Percentiles rank a stretch among this genome's conserved stretches.
These are phyloP conservation scores for Betula pendula DNA, from an alignment of 306 rosid genomes.

Conservation along the genomic window DNA sequence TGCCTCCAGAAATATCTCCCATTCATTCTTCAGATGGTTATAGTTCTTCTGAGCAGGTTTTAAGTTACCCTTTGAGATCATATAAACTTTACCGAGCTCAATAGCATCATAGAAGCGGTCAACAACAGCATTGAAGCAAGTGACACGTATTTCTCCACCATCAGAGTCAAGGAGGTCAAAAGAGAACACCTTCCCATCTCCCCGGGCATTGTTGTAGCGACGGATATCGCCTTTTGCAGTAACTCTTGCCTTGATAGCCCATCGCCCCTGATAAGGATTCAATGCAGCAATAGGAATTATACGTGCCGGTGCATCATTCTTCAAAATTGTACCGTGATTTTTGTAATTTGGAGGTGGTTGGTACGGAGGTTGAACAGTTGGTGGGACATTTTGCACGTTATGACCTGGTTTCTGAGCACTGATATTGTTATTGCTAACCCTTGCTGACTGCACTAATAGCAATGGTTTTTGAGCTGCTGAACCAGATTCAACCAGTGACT, in stretches of 20 bases:
- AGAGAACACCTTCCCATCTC: conserved; percentile 97
- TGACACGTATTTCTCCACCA: conserved; percentile 92
- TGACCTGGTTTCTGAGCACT: conserved; percentile 36
- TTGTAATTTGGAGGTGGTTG: conserved; percentile 82
- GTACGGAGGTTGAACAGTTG: conserved; percentile 82
- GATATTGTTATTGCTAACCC: conserved; percentile 32
- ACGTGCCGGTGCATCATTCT: conserved; percentile 94
- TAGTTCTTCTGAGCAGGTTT: conserved; percentile 92
- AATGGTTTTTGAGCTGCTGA: conserved; percentile 38
- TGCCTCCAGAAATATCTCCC: conserved; percentile 85
- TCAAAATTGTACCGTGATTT: conserved; percentile 69
- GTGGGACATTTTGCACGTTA: conserved; percentile 54
- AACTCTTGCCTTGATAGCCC: conserved; percentile 98
- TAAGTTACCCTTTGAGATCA: conserved; percentile 89
- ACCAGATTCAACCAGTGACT: conserved; percentile 40
- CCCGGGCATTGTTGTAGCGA: conserved; percentile 92
- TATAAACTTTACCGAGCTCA: conserved; percentile 88
- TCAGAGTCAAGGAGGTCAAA: conserved; percentile 97
- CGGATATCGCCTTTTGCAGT: conserved; percentile 96
- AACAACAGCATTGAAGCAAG: conserved; percentile 96
- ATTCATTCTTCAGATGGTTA: conserved; percentile 94
- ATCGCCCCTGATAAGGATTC: conserved; percentile 94
- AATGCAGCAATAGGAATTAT: conserved; percentile 81
- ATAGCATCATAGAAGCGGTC: conserved; percentile 76
- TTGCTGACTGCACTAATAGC: conserved; percentile 35